Base-by-base conservation (phyloP, 2,329 filamentous ascomycete species). In the Xylaria sp. region DNA sequence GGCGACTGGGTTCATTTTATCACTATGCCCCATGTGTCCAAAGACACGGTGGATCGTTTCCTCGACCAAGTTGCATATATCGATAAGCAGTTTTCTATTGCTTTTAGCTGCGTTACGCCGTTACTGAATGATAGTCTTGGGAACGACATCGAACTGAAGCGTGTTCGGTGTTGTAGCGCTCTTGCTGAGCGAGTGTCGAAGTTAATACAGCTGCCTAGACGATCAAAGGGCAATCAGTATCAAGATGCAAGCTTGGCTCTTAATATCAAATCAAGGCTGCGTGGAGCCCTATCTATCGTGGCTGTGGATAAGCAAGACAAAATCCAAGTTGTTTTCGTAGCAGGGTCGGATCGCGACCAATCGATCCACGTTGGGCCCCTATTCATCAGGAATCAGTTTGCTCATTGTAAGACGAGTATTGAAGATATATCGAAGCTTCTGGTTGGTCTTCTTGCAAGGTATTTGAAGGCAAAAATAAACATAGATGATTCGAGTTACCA, bases 1-100 rank as follows among this genome's bases (percentile, higher is more conserved):
- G 56, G 44, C 29, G 61, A 67, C 33, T 67, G 65, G 65, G 65
- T 67, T 13, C 65, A 67, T 44, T 65, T 67, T 27, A 58, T 67
- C 20, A 27, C 61, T 11, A 67, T 67, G 65, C 61, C 61, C 4
- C 56, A 58, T 33, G 29, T 67, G 11, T 64, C 65, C 13, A 33
- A 20, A 2, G 65, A 57, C 29, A 61, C 61, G 0, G 36, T 67
- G 6, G 65, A 67, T 29, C 45, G 54, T 29, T 67, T 67, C 49
- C 31, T 65, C 7, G 56, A 50, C 29, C 44, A 59, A 10, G 29
- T 59, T 49, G 5, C 44, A 15, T 22, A n/a, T 27, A 38, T 50
- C 22, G 44, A 59, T 11, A 49, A 45, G 20, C 56, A 59, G 31
- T 49, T 59, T 29, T 59, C 42, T 4, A 13, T n/a, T 15, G 56